Evolutionary conservation across 495 filamentous ascomycete genomes (phyloP).

Genomic region (Hypoxylon crocopeplum): DNA sequence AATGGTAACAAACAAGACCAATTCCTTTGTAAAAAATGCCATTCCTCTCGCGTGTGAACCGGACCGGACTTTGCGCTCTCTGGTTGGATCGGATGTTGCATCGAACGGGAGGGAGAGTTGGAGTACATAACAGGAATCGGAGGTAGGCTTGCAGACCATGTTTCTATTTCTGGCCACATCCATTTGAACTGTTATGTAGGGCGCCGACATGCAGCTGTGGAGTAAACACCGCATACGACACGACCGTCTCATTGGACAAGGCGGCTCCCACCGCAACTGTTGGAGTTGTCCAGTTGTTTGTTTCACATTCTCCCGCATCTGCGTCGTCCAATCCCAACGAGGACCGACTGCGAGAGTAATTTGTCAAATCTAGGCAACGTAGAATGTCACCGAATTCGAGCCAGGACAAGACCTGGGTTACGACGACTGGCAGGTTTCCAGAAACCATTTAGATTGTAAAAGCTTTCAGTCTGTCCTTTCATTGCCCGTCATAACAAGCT

Average conservation of each 20-base stretch:
- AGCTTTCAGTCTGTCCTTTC: too few relatives aligned
- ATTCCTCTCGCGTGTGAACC: too few relatives aligned
- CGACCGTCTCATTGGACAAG: slow-evolving; percentile 13
- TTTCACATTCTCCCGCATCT: slow-evolving; percentile 32
- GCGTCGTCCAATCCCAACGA: slow-evolving; percentile 9
- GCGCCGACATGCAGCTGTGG: slow-evolving; percentile 24
- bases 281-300: slow-evolving; percentile 26
- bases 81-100: slow-evolving; percentile 38
- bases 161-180: slow-evolving; percentile 33
- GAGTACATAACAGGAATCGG: slow-evolving; percentile 14
- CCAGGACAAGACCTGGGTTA: not conserved
- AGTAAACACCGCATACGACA: not conserved
- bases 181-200: slow-evolving; percentile 16
- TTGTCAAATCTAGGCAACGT: not conserved
- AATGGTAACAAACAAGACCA: too few relatives aligned
- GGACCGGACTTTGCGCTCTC: slow-evolving; percentile 13
- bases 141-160: slow-evolving; percentile 18
- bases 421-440: too few relatives aligned
- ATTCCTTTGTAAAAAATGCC: too few relatives aligned
- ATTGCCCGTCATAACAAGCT: too few relatives aligned
- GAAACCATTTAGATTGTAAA: too few relatives aligned
- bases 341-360: too few relatives aligned
- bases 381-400: not conserved
- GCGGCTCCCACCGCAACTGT: slow-evolving; percentile 18
- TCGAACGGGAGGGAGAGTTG: slow-evolving; percentile 32